Conservation (phyloP, 2,329 filamentous ascomycete species). For the Exophiala spinifera region DNA sequence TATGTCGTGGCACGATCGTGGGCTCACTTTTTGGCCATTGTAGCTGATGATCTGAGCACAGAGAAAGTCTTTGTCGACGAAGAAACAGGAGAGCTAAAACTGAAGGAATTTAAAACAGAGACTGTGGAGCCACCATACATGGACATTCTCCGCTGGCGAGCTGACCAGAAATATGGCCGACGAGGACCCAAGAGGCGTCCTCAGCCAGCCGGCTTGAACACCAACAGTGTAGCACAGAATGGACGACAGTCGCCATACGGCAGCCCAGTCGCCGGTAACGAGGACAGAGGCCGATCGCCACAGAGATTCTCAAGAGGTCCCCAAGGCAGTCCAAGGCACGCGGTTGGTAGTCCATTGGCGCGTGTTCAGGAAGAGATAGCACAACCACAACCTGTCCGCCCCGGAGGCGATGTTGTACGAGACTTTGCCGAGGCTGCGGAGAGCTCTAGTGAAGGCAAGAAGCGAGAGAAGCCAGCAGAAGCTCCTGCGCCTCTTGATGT, state of each 20-base stretch:
- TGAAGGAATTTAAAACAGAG: constrained; percentile 84
- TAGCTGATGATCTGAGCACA: constrained; percentile 87
- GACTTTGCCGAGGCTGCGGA: constrained; percentile 33
- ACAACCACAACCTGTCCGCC: constrained; percentile 31
- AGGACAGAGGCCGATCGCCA: constrained; percentile 49
- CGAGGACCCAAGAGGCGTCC: constrained; percentile 48
- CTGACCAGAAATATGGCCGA: constrained; percentile 88
- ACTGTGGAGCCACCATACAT: constrained; percentile 91
- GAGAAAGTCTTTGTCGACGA: constrained; percentile 92
- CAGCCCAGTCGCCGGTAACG: constrained; percentile 39
- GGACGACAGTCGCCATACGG: constrained; percentile 54
- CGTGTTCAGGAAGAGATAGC: constrained; percentile 46
- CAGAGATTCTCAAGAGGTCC: constrained; percentile 46
- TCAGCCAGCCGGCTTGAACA: constrained; percentile 52
- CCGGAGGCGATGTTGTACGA: constrained; percentile 36
- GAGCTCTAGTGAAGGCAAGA: constrained; percentile 32
- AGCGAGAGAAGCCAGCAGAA: constrained; percentile 39
- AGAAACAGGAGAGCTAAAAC: constrained; percentile 83
- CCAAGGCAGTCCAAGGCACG: constrained; percentile 44
- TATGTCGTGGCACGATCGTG: constrained; percentile 94
- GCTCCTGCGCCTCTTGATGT: constrained; percentile 35
- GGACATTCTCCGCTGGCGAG: constrained; percentile 90
- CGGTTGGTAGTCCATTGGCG: constrained; percentile 45
- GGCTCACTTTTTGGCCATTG: constrained; percentile 77
- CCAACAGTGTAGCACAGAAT: constrained; percentile 45